phyloP scores from a whole-genome alignment of 768 basidiomycete genomes.

The Cystofilobasidium macerans region DNA sequence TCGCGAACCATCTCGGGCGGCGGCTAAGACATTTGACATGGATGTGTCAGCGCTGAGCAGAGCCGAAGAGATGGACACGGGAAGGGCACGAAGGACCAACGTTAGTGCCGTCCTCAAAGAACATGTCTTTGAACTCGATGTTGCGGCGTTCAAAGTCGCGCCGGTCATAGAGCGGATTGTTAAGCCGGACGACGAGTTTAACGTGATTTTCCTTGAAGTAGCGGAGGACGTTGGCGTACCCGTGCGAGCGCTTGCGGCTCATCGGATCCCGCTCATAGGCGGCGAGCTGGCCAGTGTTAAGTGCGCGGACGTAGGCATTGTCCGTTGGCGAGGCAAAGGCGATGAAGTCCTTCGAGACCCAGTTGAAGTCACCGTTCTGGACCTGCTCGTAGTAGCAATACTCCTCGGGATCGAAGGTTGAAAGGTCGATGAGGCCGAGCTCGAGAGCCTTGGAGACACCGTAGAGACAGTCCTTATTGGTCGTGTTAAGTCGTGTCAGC shows the following conservation, averaged over 20 bases:
- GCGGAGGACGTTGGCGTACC: constrained; percentile 81
- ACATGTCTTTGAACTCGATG: constrained; percentile 55
- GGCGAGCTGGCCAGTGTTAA: constrained; percentile 35
- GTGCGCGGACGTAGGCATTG: constrained; percentile 27
- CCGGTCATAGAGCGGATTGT: constrained; percentile 82
- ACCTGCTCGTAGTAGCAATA: constrained; percentile 49
- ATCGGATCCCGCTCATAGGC: constrained; percentile 50
- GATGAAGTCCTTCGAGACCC: constrained; percentile 45
- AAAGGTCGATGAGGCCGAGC: constrained; percentile 36
- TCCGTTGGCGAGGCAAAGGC: constrained; percentile 83
- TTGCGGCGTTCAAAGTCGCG: constrained; percentile 69
- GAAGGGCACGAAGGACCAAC: neutral
- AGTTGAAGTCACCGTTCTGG: constrained; percentile 92
- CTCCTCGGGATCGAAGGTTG: constrained; percentile 57
- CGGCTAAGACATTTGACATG: neutral
- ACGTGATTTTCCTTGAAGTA: constrained; percentile 81
- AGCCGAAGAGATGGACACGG: no score
- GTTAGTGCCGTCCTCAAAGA: constrained; percentile 97
- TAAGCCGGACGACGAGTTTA: constrained; percentile 83
- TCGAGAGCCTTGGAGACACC: constrained; percentile 61
- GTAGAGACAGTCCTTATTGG: constrained; percentile 63
- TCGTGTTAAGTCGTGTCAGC: neutral
- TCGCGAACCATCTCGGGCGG: constrained; percentile 20
- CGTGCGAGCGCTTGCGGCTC: constrained; percentile 54
- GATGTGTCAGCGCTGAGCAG: neutral